These are phyloP conservation scores for Chaetomidium leptoderma DNA, from an alignment of 495 filamentous ascomycete species.

Conservation along the genomic window DNA sequence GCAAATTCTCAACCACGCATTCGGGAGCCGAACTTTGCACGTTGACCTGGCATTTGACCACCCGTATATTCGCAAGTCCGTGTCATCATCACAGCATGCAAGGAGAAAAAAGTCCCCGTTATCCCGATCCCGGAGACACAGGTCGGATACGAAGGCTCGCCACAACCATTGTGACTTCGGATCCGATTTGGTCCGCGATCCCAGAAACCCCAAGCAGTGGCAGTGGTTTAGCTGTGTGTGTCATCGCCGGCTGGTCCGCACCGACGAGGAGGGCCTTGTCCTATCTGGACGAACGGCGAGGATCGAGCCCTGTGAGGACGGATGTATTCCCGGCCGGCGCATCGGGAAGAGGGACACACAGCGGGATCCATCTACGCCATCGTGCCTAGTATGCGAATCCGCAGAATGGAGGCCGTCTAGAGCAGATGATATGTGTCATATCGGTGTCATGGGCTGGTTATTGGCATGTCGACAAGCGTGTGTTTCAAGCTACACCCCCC, in stretches of 20 bases:
- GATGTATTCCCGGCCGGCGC: not conserved
- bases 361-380: not conserved
- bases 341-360: not conserved
- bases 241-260: conserved; percentile 3
- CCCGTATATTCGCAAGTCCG: conserved; percentile 11
- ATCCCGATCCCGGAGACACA: no score
- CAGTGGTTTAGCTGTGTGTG: conserved; percentile 26
- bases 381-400: not conserved
- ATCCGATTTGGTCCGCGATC: conserved; percentile 8
- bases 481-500: not conserved
- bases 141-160: no score
- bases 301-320: conserved; percentile 15
- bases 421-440: conserved; percentile 6
- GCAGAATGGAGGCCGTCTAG: not conserved
- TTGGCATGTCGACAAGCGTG: conserved; percentile 23
- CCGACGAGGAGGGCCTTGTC: not conserved
- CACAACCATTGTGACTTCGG: not conserved
- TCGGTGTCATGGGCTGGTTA: conserved; percentile 24
- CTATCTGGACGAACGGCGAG: not conserved
- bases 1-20: conserved; percentile 22
- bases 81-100: not conserved
- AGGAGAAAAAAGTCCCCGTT: no score
- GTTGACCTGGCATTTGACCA: conserved; percentile 20
- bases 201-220: conserved; percentile 13
- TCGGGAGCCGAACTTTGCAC: conserved; percentile 23